Percentiles rank a stretch among this genome's conserved stretches.
Evolutionary conservation across 2,329 filamentous ascomycete genomes (phyloP).

Genomic region (Pleoardoris graminearum): DNA sequence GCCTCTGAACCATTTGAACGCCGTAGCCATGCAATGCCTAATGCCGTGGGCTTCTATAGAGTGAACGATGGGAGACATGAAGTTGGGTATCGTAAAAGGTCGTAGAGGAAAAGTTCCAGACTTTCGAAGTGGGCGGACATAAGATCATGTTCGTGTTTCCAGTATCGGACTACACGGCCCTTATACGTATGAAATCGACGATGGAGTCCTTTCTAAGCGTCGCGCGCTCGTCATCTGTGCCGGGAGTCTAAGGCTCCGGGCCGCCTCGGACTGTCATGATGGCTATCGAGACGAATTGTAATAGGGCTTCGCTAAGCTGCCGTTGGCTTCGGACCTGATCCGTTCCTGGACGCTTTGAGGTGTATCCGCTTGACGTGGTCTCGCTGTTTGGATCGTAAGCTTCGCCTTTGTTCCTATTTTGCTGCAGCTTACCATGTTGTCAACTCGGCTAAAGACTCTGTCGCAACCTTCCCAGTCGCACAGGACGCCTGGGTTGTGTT

Average conservation of each 20-base stretch:
- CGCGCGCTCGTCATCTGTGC: conserved; percentile 2
- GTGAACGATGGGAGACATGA: conserved; percentile 12
- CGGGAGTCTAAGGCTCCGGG: conserved; percentile 3
- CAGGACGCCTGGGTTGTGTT: conserved; percentile 63
- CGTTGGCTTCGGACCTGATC: conserved; percentile 20
- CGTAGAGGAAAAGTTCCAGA: conserved; percentile 7
- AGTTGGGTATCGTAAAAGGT: conserved; percentile 25
- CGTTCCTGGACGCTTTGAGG: conserved; percentile 38
- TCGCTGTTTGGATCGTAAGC: conserved; percentile 36
- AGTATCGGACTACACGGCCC: not conserved
- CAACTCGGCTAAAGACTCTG: conserved; percentile 62
- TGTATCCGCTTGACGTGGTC: conserved; percentile 49
- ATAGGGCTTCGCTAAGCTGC: conserved; percentile 15
- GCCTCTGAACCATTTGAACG: conserved; percentile 12
- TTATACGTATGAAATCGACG: not conserved
- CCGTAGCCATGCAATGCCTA: conserved; percentile 18
- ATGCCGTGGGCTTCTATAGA: conserved; percentile 12
- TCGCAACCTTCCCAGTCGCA: conserved; percentile 63
- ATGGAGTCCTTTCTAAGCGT: not conserved
- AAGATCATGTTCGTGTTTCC: not conserved
- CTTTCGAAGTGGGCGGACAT: not conserved
- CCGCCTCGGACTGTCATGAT: not conserved
- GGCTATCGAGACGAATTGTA: conserved; percentile 4
- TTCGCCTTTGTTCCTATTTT: not conserved
- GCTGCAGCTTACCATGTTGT: conserved; percentile 59